Conservation (phyloP, 2,329 filamentous ascomycete species). For the Trichoderma brevicompactum region DNA sequence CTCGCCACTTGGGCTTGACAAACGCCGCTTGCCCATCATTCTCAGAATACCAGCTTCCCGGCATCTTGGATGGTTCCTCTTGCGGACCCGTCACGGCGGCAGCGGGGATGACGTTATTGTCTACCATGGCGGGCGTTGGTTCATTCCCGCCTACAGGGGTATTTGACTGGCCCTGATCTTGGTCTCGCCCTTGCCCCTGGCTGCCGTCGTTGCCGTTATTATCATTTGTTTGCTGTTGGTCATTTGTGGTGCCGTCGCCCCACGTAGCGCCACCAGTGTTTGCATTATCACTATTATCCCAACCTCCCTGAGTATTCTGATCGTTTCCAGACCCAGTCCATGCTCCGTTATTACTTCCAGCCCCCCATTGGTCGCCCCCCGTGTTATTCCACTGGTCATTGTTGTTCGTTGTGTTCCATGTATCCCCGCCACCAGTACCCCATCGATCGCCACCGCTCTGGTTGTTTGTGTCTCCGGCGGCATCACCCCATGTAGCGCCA, state of each 20-base stretch:
- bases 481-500: constrained; percentile 6
- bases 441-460: neutral
- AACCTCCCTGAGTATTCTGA: neutral
- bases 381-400: neutral
- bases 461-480: constrained; percentile 5
- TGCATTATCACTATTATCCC: constrained; percentile 1
- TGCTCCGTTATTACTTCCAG: constrained; percentile 15
- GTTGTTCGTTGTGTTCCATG: constrained; percentile 6
- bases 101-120: constrained; percentile 20
- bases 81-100: constrained; percentile 7
- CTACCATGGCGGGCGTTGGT: neutral
- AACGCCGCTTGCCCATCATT: constrained; percentile 27
- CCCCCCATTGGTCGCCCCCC: neutral
- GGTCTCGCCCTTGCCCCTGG: constrained; percentile 33
- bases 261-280: constrained; percentile 15
- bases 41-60: constrained; percentile 38
- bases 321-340: constrained; percentile 4
- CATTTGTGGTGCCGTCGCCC: constrained; percentile 2
- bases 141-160: neutral
- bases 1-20: neutral
- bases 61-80: constrained; percentile 35
- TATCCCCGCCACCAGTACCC: constrained; percentile 3
- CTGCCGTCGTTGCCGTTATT: constrained; percentile 21
- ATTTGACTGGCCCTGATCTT: neutral
- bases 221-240: constrained; percentile 9